phyloP scores from a whole-genome alignment of 1,284 basidiomycete genomes.

The Sanghuangporus baumii region DNA sequence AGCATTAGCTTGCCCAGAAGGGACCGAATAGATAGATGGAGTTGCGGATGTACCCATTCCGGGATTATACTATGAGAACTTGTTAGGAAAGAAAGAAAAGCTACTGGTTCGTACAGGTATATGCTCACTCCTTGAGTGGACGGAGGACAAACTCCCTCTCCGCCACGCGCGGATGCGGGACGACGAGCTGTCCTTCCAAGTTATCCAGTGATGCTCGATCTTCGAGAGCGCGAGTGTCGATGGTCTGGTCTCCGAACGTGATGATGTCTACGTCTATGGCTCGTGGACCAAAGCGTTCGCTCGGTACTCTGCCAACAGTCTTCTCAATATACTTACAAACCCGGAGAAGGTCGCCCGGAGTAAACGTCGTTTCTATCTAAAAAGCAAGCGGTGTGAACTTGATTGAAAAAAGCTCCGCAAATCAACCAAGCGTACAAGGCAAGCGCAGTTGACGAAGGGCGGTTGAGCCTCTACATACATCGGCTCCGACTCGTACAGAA shows the following conservation, averaged over 20 bases:
- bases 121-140: conserved; percentile 78
- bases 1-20: conserved; percentile 41
- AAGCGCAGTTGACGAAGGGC: conserved; percentile 86
- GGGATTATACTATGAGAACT: conserved; percentile 62
- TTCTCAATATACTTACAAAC: conserved; percentile 75
- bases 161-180: conserved; percentile 78
- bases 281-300: conserved; percentile 83
- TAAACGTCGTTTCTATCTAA: conserved; percentile 71
- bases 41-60: conserved; percentile 56
- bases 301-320: conserved; percentile 76
- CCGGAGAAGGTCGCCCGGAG: conserved; percentile 56
- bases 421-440: conserved; percentile 54
- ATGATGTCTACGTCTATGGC: conserved; percentile 91
- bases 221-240: conserved; percentile 51
- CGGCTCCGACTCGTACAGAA: conserved; percentile 90
- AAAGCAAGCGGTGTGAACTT: background rate
- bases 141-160: conserved; percentile 93
- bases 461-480: conserved; percentile 96
- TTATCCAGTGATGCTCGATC: conserved; percentile 41
- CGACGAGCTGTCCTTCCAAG: conserved; percentile 59
- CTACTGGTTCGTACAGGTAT: background rate
- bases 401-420: background rate
- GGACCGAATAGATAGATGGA: conserved; percentile 39
- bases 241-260: conserved; percentile 61
- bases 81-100: background rate